Conservation (phyloP, 2,329 filamentous ascomycete genomes). For the Calonectria hongkongensis region DNA sequence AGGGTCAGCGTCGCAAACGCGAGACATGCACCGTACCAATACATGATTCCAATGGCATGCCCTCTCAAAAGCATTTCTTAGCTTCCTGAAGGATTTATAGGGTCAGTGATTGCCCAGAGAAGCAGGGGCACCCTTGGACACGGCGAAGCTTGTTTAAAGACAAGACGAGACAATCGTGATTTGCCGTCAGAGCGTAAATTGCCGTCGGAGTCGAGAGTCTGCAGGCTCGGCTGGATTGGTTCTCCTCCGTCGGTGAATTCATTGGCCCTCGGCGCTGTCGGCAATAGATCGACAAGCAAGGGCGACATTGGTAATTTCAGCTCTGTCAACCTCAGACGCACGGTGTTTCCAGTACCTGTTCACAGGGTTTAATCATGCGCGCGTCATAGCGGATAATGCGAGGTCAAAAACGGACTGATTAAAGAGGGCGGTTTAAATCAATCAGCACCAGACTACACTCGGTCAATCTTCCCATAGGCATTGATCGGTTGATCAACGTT, state of each 20-base stretch:
- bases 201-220: not conserved
- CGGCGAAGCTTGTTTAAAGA: not conserved
- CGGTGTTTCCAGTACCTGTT: not conserved
- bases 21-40: constrained; percentile 4
- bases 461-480: not conserved
- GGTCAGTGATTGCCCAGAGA: not conserved
- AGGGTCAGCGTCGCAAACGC: constrained; percentile 5
- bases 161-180: not conserved
- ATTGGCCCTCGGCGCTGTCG: not conserved
- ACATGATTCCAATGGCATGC: not conserved
- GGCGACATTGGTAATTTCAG: not conserved
- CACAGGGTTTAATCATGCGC: not conserved
- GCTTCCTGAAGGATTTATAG: not conserved
- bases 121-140: not conserved
- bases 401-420: not conserved
- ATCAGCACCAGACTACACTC: not conserved
- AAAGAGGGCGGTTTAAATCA: not conserved
- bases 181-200: not conserved
- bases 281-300: not conserved
- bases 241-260: not conserved
- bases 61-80: not conserved
- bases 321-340: constrained; percentile 2
- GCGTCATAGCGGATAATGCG: constrained; percentile 3
- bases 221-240: not conserved
- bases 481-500: not conserved